A percentile compares a stretch with the other conserved stretches of the same genome.
Evolutionary conservation across 1,284 basidiomycete genomes (phyloP).

Genomic region (Ganoderma meredithae): DNA sequence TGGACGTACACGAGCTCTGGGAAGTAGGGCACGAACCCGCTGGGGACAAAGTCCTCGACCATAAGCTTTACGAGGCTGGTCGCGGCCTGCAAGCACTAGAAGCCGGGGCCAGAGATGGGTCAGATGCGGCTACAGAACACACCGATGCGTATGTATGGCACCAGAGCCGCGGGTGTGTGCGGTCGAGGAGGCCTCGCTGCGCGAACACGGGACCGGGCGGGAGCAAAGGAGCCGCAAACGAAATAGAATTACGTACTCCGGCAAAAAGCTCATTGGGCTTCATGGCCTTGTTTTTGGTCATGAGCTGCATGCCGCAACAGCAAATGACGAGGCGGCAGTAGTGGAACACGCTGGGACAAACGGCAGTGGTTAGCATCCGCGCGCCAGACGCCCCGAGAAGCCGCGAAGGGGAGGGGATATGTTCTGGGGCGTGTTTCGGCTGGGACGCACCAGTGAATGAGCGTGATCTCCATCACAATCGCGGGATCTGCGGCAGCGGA

Average conservation of each 20-base stretch:
- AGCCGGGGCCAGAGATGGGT: slow-evolving; percentile 12
- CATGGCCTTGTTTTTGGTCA: slow-evolving; percentile 30
- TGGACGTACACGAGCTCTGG: slow-evolving; percentile 52
- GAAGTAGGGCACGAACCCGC: slow-evolving; percentile 47
- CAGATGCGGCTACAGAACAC: slow-evolving; percentile 30
- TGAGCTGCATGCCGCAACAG: slow-evolving; percentile 43
- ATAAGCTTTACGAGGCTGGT: slow-evolving; percentile 41
- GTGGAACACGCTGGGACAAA: slow-evolving; percentile 36
- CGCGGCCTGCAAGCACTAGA: slow-evolving; percentile 43
- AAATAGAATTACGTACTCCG: slow-evolving; percentile 20
- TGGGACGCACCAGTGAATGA: slow-evolving; percentile 40
- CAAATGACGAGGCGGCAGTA: slow-evolving; percentile 45
- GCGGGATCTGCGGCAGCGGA: slow-evolving; percentile 29
- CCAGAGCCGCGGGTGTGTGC: neutral
- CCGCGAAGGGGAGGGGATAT: neutral
- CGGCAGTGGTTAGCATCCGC: slow-evolving; percentile 11
- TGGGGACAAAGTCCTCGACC: slow-evolving; percentile 39
- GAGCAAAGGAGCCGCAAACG: neutral
- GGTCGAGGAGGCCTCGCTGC: neutral
- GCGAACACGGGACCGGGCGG: neutral
- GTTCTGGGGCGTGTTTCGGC: neutral
- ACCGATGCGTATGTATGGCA: neutral
- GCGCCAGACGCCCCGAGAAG: neutral
- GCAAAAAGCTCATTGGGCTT: slow-evolving; percentile 33
- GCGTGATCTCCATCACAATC: slow-evolving; percentile 38